Percentiles rank a stretch among this genome's conserved stretches.
phyloP scores from a whole-genome alignment of 192 early-diverging fungal species.

The Entrophospora sp. region DNA sequence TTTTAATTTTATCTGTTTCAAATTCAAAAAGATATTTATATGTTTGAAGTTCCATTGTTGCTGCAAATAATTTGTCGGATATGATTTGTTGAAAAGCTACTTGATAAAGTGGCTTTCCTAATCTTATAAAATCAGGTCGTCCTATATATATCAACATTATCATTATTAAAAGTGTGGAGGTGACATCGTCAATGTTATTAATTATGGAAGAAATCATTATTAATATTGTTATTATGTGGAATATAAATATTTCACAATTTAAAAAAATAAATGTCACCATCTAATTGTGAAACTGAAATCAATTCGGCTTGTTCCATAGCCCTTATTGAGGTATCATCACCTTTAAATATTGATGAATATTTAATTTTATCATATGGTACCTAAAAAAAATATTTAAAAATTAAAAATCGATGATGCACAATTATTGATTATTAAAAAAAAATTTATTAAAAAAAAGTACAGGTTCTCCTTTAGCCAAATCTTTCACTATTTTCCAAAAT shows the following conservation, averaged over 20 bases:
- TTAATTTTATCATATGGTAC: conserved; percentile 79
- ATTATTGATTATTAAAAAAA: neutral
- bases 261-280: conserved; percentile 42
- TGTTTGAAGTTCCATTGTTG: conserved; percentile 70
- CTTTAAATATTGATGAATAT: conserved; percentile 74
- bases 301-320: conserved; percentile 88
- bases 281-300: conserved; percentile 66
- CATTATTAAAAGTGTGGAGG: too few species aligned
- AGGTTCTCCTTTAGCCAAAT: conserved; percentile 39
- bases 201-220: too few species aligned
- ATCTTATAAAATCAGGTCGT: conserved; percentile 67
- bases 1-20: conserved; percentile 50
- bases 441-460: conserved; percentile 7
- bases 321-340: conserved; percentile 69
- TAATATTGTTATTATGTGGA: too few species aligned
- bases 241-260: neutral
- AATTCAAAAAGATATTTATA: conserved; percentile 48
- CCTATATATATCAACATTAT: conserved; percentile 35
- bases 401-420: neutral
- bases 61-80: conserved; percentile 59
- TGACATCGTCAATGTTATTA: too few species aligned
- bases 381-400: conserved; percentile 12
- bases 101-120: conserved; percentile 76
- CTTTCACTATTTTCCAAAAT: conserved; percentile 80
- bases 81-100: conserved; percentile 72